Evolutionary conservation across 768 basidiomycete genomes (phyloP).

Genomic region (Collybiopsis confluens): DNA sequence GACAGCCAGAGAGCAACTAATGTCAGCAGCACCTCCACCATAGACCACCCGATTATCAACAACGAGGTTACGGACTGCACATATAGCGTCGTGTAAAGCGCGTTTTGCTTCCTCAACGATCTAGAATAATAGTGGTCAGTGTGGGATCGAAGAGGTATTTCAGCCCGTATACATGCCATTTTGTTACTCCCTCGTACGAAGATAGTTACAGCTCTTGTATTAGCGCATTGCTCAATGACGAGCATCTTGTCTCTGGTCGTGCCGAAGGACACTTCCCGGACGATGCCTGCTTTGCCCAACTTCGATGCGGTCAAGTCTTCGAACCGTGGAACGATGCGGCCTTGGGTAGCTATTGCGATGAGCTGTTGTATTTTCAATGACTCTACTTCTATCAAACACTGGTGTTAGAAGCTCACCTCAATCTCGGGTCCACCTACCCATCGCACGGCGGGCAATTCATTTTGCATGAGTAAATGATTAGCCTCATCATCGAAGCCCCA

Average conservation of each 20-base stretch:
- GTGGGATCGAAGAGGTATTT: not conserved
- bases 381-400: not conserved
- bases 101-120: constrained; percentile 99
- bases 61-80: constrained; percentile 93
- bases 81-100: constrained; percentile 95
- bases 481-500: constrained; percentile 99
- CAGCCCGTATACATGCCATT: constrained; percentile 60
- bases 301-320: constrained; percentile 92
- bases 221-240: constrained; percentile 98
- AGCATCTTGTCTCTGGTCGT: constrained; percentile 99
- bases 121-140: constrained; percentile 33
- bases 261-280: constrained; percentile 92
- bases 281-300: constrained; percentile 89
- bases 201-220: constrained; percentile 92
- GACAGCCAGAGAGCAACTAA: constrained; percentile 91
- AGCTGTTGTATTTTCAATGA: constrained; percentile 45
- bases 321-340: constrained; percentile 96
- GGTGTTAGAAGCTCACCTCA: constrained; percentile 52
- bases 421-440: constrained; percentile 99
- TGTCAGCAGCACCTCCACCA: constrained; percentile 97
- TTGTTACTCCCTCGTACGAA: constrained; percentile 98
- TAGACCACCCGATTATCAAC: constrained; percentile 97
- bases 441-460: constrained; percentile 92
- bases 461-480: constrained; percentile 97
- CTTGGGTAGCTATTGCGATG: constrained; percentile 97